phyloP scores from a whole-genome alignment of 2,329 filamentous ascomycete species.

The Chaetomium sp. region DNA sequence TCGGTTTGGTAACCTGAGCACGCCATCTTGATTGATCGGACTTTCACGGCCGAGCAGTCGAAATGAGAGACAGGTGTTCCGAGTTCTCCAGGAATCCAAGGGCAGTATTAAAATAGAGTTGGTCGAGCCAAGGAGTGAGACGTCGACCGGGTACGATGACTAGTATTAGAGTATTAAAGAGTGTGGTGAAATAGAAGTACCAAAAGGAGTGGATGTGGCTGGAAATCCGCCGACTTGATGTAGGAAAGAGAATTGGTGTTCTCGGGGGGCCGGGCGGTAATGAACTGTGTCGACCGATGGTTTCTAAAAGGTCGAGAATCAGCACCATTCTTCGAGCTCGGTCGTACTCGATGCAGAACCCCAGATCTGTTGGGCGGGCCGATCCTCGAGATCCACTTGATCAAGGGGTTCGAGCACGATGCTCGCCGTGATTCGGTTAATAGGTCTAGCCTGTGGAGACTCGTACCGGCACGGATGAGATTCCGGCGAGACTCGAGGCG shows the following conservation, averaged over 20 bases:
- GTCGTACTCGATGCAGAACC: constrained; percentile 19
- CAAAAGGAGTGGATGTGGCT: constrained; percentile 62
- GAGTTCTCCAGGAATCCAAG: constrained; percentile 37
- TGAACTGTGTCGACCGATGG: constrained; percentile 49
- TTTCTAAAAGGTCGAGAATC: constrained; percentile 43
- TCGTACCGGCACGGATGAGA: constrained; percentile 30
- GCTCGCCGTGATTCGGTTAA: constrained; percentile 30
- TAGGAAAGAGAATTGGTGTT: constrained; percentile 37
- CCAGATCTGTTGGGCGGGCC: constrained; percentile 22
- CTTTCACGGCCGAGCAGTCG: constrained; percentile 34
- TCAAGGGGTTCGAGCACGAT: constrained; percentile 22
- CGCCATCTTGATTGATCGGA: constrained; percentile 37
- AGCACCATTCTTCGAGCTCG: constrained; percentile 28
- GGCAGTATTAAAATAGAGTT: constrained; percentile 32
- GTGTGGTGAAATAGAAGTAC: constrained; percentile 53
- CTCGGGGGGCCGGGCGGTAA: constrained; percentile 49
- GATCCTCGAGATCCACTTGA: constrained; percentile 26
- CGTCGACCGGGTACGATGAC: constrained; percentile 49
- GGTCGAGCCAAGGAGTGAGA: constrained; percentile 43
- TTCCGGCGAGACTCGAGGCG: constrained; percentile 23
- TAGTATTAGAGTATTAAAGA: constrained; percentile 63
- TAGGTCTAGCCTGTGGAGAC: constrained; percentile 28
- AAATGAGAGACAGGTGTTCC: constrained; percentile 31
- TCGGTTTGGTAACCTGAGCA: constrained; percentile 43
- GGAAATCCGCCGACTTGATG: constrained; percentile 51